Conservation (phyloP, 805 yeast species). For the Starmera caribaea region DNA sequence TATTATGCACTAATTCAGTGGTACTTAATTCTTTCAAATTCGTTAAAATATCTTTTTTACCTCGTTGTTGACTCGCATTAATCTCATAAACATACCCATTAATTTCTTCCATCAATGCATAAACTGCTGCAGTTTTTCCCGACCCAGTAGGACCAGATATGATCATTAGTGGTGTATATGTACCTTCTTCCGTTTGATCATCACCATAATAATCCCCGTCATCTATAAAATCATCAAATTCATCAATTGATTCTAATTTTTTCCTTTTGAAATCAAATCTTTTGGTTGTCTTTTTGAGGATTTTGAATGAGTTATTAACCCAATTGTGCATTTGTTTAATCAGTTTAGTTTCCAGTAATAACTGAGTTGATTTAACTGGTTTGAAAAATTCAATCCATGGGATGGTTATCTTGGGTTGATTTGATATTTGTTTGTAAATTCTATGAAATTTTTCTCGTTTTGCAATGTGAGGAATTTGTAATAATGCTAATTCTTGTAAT, state of each 20-base stretch:
- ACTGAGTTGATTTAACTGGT: slow-evolving; percentile 21
- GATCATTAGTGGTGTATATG: slow-evolving; percentile 53
- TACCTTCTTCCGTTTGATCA: slow-evolving; percentile 16
- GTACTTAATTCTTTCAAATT: slow-evolving; percentile 73
- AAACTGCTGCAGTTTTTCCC: slow-evolving; percentile 71
- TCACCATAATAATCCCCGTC: slow-evolving; percentile 18
- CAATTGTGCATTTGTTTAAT: slow-evolving; percentile 19
- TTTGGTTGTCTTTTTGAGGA: slow-evolving; percentile 23
- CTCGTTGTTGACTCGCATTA: slow-evolving; percentile 63
- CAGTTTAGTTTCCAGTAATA: slow-evolving; percentile 17
- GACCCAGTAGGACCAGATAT: slow-evolving; percentile 63
- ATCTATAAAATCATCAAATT: slow-evolving; percentile 24
- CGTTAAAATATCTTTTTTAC: slow-evolving; percentile 58
- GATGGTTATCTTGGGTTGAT: no score
- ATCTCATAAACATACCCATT: slow-evolving; percentile 74
- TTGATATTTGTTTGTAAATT: no score
- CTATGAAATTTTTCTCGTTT: no score
- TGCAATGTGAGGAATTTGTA: no score
- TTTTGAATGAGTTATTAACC: slow-evolving; percentile 23
- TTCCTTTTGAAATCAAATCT: slow-evolving; percentile 23
- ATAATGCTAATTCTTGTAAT: no score
- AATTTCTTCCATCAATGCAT: slow-evolving; percentile 53
- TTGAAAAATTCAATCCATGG: slow-evolving; percentile 21
- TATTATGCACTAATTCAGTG: slow-evolving; percentile 62
- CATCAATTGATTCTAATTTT: slow-evolving; percentile 13